Evolutionary conservation across 2,329 filamentous ascomycete genomes (phyloP), one percentile per base, ranked within the genome.

Genomic region (Xylariaceae sp.): DNA sequence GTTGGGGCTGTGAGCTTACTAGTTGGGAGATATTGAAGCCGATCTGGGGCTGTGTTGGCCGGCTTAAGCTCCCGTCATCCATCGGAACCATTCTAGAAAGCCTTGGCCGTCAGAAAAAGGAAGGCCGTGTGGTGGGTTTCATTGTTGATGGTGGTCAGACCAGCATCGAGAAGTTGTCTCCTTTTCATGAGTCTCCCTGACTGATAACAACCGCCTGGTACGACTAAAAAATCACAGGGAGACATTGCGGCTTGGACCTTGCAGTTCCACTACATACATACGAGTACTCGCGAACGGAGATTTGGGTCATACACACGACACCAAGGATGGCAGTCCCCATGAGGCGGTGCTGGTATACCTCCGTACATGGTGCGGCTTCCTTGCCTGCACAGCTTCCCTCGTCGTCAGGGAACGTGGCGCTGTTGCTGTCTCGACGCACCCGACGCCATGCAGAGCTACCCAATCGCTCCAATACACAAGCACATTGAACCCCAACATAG

Each of bases 371-470:
- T 15, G 54, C 30, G 49, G 53, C 44, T 51, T 53, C 45, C 35
- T 18, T 56, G 18, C 37, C 47, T 57, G 55, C 55, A 52, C 41
- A 55, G 34, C 17, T 58, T 41, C 18, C 30, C 35, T 45, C 15
- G 15, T 48, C 39, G 35, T 49, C 48, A 2, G 39, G 30, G 55
- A 37, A 63, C 61, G 61, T 63, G 61, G 61, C 61, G 58, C 59
- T 59, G 52, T 58, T 55, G 37, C 51, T 30, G 35, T 51, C 15
- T 51, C 11, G 3, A 41, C 4, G 11, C 53, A 51, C 50, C 49
- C 30, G 50, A 59, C 41, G 44, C n/a, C 17, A 63, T 59, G 61
- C 54, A 57, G 10, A 55, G 54, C 39, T 63, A 39, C 61, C 61
- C 59, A 57, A 63, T 44, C 39, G 53, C 41, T 15, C 35, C 55